phyloP scores from a whole-genome alignment of 2,329 filamentous ascomycete genomes.

The Fusarium veterinarium region DNA sequence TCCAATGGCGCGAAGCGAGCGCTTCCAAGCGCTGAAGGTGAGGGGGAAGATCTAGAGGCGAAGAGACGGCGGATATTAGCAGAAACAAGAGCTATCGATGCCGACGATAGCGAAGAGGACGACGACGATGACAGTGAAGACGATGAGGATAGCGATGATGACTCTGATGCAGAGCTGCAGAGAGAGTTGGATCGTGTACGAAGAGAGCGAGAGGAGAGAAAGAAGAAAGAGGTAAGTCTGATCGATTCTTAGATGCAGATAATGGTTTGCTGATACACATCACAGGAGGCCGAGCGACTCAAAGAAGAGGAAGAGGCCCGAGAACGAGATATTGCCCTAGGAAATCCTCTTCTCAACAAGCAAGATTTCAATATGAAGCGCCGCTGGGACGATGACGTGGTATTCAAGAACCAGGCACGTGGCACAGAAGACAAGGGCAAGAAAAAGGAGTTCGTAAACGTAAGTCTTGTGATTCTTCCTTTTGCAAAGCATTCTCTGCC shows the following conservation, averaged over 20 bases:
- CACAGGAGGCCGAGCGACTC: conserved; percentile 80
- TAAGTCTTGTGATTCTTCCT: conserved; percentile 56
- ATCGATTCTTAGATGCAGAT: neutral
- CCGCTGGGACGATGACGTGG: conserved; percentile 97
- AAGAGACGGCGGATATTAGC: conserved; percentile 90
- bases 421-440: conserved; percentile 92
- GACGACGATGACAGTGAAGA: conserved; percentile 66
- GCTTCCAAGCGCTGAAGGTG: conserved; percentile 40
- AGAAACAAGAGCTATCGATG: conserved; percentile 89
- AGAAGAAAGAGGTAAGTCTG: conserved; percentile 52
- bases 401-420: conserved; percentile 98
- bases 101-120: conserved; percentile 70
- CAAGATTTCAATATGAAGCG: conserved; percentile 90
- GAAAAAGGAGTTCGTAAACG: conserved; percentile 96
- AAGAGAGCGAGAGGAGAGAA: conserved; percentile 68
- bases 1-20: conserved; percentile 70
- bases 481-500: neutral
- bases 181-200: conserved; percentile 95
- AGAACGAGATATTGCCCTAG: conserved; percentile 88
- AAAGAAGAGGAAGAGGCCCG: conserved; percentile 84
- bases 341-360: conserved; percentile 92
- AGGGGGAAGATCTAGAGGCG: conserved; percentile 75
- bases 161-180: conserved; percentile 80
- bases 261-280: conserved; percentile 10
- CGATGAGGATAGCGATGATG: conserved; percentile 65